Conservation (phyloP, 2,329 filamentous ascomycete species). For the Aureobasidium subglaciale region DNA sequence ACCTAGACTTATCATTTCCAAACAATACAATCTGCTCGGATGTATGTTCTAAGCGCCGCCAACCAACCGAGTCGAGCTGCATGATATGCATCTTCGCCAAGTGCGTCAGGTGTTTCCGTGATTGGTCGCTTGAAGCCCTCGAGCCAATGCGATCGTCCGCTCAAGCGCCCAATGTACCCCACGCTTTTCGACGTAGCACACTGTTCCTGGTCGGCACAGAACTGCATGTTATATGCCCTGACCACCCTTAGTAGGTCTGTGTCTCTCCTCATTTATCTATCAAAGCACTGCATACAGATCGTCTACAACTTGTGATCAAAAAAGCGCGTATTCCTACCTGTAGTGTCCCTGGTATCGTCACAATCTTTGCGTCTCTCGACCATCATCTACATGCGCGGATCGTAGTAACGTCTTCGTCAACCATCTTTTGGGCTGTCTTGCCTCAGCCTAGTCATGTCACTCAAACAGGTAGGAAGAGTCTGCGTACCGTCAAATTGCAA, state of each 20-base stretch:
- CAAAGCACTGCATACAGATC: not conserved
- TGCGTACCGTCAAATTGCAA: constrained; percentile 3
- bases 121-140: not conserved
- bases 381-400: not conserved
- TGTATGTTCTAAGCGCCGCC: constrained; percentile 2
- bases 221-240: constrained; percentile 11
- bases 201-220: not conserved
- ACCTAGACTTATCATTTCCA: not conserved
- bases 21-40: not conserved
- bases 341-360: not conserved
- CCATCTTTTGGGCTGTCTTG: not conserved
- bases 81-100: constrained; percentile 1
- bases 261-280: constrained; percentile 3
- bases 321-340: not conserved
- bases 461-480: constrained; percentile 41
- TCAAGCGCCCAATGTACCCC: constrained; percentile 15
- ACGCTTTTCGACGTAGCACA: constrained; percentile 1
- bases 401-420: not conserved
- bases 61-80: constrained; percentile 10
- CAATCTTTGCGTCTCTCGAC: not conserved
- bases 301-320: not conserved
- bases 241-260: constrained; percentile 5
- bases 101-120: not conserved
- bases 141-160: constrained; percentile 12
- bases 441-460: constrained; percentile 34